Conservation (phyloP, 1,139 yeast genomes). For the Candida labiduridarum region DNA sequence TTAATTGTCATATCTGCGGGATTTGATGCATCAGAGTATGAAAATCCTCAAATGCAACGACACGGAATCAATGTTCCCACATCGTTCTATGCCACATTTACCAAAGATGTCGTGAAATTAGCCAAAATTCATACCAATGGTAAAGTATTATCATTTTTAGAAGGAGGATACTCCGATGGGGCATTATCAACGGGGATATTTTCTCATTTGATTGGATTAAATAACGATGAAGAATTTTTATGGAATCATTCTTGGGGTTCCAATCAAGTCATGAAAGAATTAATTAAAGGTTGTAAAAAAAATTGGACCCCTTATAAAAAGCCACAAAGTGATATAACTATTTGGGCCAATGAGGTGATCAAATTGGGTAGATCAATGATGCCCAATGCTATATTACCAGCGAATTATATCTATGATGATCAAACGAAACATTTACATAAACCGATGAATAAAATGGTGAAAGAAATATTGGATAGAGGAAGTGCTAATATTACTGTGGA, state of each 20-base stretch:
- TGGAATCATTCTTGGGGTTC: slow-evolving; percentile 72
- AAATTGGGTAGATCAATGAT: slow-evolving; percentile 69
- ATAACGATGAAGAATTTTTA: slow-evolving; percentile 42
- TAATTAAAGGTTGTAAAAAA: slow-evolving; percentile 69
- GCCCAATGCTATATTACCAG: slow-evolving; percentile 55
- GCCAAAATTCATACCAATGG: slow-evolving; percentile 66
- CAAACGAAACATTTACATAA: slow-evolving; percentile 19
- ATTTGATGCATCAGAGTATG: slow-evolving; percentile 86
- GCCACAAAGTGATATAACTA: slow-evolving; percentile 46
- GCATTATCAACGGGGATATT: slow-evolving; percentile 81
- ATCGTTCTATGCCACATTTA: slow-evolving; percentile 71
- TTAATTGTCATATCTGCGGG: slow-evolving; percentile 80
- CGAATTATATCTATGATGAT: slow-evolving; percentile 39
- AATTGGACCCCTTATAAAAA: slow-evolving; percentile 63
- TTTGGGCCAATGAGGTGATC: slow-evolving; percentile 73
- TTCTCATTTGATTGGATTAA: slow-evolving; percentile 72
- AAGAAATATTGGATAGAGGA: slow-evolving; percentile 26
- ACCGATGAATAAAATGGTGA: slow-evolving; percentile 33
- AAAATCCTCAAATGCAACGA: slow-evolving; percentile 81
- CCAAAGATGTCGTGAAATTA: slow-evolving; percentile 68
- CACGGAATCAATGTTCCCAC: slow-evolving; percentile 87
- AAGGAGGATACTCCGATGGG: slow-evolving; percentile 88
- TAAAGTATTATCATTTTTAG: slow-evolving; percentile 68
- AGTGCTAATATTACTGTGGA: slow-evolving; percentile 13
- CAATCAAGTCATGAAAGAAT: slow-evolving; percentile 63